A percentile compares a stretch with the other conserved stretches of the same genome.
phyloP scores from a whole-genome alignment of 495 filamentous ascomycete genomes.

The Penicillium lagena region DNA sequence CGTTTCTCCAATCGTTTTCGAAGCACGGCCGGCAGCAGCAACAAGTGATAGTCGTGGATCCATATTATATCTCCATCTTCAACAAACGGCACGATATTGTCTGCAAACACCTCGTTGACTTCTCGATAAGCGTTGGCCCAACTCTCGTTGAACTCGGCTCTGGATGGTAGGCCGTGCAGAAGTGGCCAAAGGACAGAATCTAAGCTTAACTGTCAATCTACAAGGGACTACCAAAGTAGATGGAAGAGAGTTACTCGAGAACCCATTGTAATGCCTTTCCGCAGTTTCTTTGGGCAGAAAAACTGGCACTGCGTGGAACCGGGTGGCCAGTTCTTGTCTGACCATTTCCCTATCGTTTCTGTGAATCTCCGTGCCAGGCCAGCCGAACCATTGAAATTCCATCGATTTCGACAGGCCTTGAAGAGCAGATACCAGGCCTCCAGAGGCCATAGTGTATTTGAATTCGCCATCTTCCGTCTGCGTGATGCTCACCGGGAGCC shows the following conservation, averaged over 20 bases:
- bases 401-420: conserved; percentile 80
- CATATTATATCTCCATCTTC: conserved; percentile 80
- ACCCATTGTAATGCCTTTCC: conserved; percentile 54
- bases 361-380: conserved; percentile 68
- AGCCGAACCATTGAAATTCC: conserved; percentile 88
- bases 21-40: conserved; percentile 83
- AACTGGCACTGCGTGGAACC: conserved; percentile 44
- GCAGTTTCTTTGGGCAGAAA: conserved; percentile 50
- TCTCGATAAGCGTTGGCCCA: conserved; percentile 79
- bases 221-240: not conserved
- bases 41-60: conserved; percentile 96
- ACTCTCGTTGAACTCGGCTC: conserved; percentile 75
- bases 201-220: conserved; percentile 21
- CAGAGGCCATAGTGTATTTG: conserved; percentile 75
- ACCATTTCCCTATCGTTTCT: conserved; percentile 17
- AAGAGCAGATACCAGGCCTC: conserved; percentile 80
- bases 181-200: conserved; percentile 94
- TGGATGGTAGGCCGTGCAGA: conserved; percentile 83
- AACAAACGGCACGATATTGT: conserved; percentile 63
- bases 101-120: conserved; percentile 82
- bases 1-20: conserved; percentile 64
- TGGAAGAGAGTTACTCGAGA: conserved; percentile 38
- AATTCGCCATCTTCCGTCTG: conserved; percentile 61
- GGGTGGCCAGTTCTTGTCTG: conserved; percentile 36
- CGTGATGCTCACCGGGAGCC: conserved; percentile 77